Base-by-base conservation (phyloP, 805 yeast species). In the Spathaspora passalidarum region DNA sequence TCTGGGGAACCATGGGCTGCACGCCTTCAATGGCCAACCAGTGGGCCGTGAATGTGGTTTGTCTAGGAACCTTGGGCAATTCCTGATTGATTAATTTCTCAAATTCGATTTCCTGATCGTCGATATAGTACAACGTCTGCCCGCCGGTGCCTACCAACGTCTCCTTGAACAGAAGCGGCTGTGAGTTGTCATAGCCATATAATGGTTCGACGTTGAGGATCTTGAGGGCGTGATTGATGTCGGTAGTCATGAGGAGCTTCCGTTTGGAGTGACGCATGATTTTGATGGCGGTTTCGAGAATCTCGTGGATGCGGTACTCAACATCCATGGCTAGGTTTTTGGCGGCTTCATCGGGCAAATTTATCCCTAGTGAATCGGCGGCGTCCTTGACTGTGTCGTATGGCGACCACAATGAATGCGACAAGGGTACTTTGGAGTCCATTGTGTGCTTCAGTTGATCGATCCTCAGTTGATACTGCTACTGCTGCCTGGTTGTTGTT, bases 1-100 rank as follows among this genome's bases (percentile, higher is more conserved):
- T 94, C 66, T 95, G 99, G 1, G 97, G 96, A 45, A 94, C 92
- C 25, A 94, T 84, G 1, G 99, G 99, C 61, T 94, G 99, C 7
- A 94, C 96, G 47, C 99, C 99, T 66, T 94, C 99, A 44, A 94
- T 88, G 0, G 99, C 98, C 25, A 95, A 74, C 98, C 99, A 92
- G 62, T 87, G 96, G 5, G 97, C 96, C 0, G 98, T 90, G 63
- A 88, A 91, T 0, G 96, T 84, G 2, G 96, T 84, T 49, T 85
- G 83, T 48, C 98, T 78, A 4, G 99, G 99, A 2, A 95, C 96
- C 57, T 86, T 88, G 5, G 99, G 99, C 49, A 94, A 72, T 25
- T 97, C 97, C 61, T 86, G 92, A 61, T 94, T 92, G 54, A 94
- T 87, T 46, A 95, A 73, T 58, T 88, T 88, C 61, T 95, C 99